phyloP scores from a whole-genome alignment of 306 rosid genomes.

The Urtica urens region DNA sequence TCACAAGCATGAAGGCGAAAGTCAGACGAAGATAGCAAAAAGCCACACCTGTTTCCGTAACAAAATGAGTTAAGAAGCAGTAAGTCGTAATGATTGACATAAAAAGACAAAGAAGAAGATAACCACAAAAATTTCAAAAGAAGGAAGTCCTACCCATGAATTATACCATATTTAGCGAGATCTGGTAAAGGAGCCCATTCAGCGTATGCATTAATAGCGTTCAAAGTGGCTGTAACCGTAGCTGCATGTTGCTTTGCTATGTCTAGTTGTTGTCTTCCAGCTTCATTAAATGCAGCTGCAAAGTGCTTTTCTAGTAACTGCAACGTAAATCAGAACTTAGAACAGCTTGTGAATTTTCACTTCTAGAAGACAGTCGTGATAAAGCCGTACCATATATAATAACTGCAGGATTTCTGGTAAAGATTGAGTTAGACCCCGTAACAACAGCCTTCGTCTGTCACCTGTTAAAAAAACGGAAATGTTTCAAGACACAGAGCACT shows the following conservation, averaged over 20 bases:
- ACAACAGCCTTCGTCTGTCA: conserved; percentile 74
- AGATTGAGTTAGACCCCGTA: conserved; percentile 82
- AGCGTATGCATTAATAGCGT: conserved; percentile 89
- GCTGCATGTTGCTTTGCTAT: conserved; percentile 75
- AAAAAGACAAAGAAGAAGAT: too few species aligned
- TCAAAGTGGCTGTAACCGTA: conserved; percentile 57
- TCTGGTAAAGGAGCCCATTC: conserved; percentile 98
- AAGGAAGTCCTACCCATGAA: conserved; percentile 60
- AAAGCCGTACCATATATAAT: conserved; percentile 50
- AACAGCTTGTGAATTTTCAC: conserved; percentile 7
- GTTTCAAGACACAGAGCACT: conserved; percentile 18
- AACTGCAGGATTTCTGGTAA: conserved; percentile 82
- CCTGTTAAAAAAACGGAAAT: conserved; percentile 35
- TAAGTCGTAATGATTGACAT: too few species aligned
- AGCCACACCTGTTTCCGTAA: conserved; percentile 59
- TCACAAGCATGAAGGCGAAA: conserved; percentile 94
- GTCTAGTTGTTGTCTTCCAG: conserved; percentile 60
- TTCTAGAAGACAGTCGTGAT: conserved; percentile 10
- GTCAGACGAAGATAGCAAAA: conserved; percentile 80
- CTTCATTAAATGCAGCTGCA: conserved; percentile 71
- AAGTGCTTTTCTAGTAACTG: conserved; percentile 86
- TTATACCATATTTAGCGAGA: conserved; percentile 80
- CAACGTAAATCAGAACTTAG: conserved; percentile 25
- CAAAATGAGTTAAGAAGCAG: conserved; percentile 18
- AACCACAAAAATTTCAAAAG: conserved; percentile 9